Conservation (phyloP, 768 basidiomycete genomes). For the Fomitopsis pulvina region DNA sequence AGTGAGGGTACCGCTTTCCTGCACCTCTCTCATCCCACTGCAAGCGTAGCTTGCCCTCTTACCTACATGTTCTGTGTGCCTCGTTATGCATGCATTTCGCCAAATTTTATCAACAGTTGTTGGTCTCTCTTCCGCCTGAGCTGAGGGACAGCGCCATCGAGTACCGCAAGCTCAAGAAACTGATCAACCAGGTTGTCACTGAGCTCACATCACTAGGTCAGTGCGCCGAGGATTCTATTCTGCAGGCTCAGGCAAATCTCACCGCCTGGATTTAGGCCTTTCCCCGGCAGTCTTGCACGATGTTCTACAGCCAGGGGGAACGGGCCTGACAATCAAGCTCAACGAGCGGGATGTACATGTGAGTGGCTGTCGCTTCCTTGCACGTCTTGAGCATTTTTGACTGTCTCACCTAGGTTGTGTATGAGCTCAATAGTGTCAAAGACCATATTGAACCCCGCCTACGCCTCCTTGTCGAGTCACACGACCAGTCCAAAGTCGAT, state of each 20-base stretch:
- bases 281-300: constrained; percentile 24
- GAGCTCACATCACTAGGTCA: constrained; percentile 66
- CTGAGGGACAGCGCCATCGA: constrained; percentile 75
- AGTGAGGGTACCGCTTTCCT: not conserved
- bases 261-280: constrained; percentile 22
- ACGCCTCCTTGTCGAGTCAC: constrained; percentile 38
- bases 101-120: constrained; percentile 58
- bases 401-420: constrained; percentile 33
- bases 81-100: constrained; percentile 58
- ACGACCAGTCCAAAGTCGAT: not conserved
- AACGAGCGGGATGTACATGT: constrained; percentile 1
- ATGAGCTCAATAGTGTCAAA: constrained; percentile 46
- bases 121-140: constrained; percentile 67
- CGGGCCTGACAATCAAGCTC: not conserved
- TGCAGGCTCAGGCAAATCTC: not conserved
- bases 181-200: constrained; percentile 75
- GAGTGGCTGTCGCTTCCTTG: not conserved
- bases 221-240: constrained; percentile 1
- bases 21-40: not conserved
- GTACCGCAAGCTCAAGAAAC: constrained; percentile 89
- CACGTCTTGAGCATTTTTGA: not conserved
- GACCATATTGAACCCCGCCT: constrained; percentile 52
- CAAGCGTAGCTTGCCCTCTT: not conserved
- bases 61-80: constrained; percentile 1
- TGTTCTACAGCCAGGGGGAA: constrained; percentile 14